phyloP scores from a whole-genome alignment of 2,329 filamentous ascomycete genomes.

The Beauveria sp. region DNA sequence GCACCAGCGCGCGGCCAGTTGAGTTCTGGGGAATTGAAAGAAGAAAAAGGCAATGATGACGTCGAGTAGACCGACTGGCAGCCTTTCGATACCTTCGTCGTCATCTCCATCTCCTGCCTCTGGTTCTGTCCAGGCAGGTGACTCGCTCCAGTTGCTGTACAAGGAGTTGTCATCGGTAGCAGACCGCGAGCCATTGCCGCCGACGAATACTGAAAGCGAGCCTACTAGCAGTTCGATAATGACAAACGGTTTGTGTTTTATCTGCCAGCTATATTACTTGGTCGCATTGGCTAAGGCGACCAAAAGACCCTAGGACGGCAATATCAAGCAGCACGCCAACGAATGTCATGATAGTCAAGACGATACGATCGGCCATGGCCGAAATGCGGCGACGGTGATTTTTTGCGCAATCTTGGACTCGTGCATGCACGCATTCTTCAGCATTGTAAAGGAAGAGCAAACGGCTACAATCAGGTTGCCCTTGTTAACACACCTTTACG shows the following conservation, averaged over 20 bases:
- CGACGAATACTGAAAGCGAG: background rate
- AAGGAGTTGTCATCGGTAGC: slow-evolving; percentile 5
- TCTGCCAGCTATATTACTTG: background rate
- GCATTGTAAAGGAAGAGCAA: background rate
- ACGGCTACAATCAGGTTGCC: too few species aligned
- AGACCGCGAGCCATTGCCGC: background rate
- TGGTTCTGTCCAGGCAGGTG: background rate
- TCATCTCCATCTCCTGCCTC: background rate
- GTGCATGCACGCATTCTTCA: background rate
- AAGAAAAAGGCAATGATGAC: background rate
- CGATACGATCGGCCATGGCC: slow-evolving; percentile 23
- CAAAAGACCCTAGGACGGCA: slow-evolving; percentile 4
- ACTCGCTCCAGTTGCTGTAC: background rate
- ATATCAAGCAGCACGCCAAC: slow-evolving; percentile 14
- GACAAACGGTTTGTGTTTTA: background rate
- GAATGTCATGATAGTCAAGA: slow-evolving; percentile 25
- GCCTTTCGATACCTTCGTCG: background rate
- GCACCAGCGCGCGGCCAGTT: background rate
- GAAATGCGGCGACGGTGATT: slow-evolving; percentile 14
- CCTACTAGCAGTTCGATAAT: background rate
- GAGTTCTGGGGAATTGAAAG: background rate
- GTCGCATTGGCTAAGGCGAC: background rate
- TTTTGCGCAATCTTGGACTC: too few species aligned
- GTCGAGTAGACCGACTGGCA: background rate
- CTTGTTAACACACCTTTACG: too few species aligned